A percentile compares a stretch with the other conserved stretches of the same genome.
phyloP scores from a whole-genome alignment of 352 stramenopile genomes.

The Pythium pectinolyticum region DNA sequence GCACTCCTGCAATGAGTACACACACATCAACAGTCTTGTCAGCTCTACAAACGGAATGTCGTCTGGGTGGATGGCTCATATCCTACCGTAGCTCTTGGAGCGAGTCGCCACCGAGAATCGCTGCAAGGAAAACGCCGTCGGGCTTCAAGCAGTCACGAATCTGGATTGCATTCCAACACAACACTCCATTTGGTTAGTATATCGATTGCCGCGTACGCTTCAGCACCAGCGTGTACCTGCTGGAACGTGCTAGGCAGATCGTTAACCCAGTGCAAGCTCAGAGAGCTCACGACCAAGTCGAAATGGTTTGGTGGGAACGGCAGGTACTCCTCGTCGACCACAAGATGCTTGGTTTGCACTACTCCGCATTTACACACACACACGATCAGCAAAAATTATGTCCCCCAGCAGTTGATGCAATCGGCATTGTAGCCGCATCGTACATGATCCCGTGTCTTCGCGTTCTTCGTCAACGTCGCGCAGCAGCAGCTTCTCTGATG shows the following conservation, averaged over 20 bases:
- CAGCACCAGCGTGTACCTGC: constrained; percentile 38
- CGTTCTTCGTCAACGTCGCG: constrained; percentile 45
- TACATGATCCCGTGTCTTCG: constrained; percentile 25
- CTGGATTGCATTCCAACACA: no score
- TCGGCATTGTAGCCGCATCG: no score
- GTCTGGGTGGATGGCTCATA: neutral
- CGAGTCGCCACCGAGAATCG: constrained; percentile 94
- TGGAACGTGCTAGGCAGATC: constrained; percentile 90
- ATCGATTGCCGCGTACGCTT: no score
- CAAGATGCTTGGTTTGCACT: constrained; percentile 76
- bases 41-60: neutral
- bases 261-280: constrained; percentile 97
- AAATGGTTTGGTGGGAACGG: constrained; percentile 95
- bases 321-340: constrained; percentile 92
- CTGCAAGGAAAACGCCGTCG: constrained; percentile 96
- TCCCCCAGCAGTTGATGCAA: neutral
- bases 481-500: constrained; percentile 73
- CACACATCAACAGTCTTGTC: neutral
- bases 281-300: constrained; percentile 94
- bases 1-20: constrained; percentile 53
- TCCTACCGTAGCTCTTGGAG: constrained; percentile 92
- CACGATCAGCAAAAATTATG: constrained; percentile 8
- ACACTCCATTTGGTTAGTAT: no score
- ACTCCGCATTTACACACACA: no score
- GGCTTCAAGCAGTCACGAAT: constrained; percentile 91